These are phyloP conservation scores for Podaxis pistillaris DNA, from an alignment of 768 basidiomycete genomes.

Conservation along the genomic window DNA sequence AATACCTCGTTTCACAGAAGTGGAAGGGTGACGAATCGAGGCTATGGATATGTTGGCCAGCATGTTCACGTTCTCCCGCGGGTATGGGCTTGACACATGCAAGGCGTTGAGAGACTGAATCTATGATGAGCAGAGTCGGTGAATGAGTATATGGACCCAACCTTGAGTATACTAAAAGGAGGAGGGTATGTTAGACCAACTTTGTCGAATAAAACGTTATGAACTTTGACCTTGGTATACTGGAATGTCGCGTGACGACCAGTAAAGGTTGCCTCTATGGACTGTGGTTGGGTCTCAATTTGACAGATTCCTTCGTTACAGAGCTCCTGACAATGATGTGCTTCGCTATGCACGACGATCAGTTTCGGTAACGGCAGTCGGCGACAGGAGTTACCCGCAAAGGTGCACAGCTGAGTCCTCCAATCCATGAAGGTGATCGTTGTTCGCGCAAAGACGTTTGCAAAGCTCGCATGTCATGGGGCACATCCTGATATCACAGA, in stretches of 20 bases:
- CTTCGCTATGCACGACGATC: constrained; percentile 36
- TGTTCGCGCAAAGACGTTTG: constrained; percentile 46
- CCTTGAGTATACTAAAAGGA: too few species aligned
- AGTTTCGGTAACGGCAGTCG: neutral
- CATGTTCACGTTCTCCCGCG: constrained; percentile 38
- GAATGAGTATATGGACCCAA: too few species aligned
- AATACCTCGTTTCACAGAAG: constrained; percentile 50
- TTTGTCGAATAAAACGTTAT: neutral
- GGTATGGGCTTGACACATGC: constrained; percentile 48
- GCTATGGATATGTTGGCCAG: constrained; percentile 49
- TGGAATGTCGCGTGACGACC: constrained; percentile 61
- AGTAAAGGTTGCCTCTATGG: constrained; percentile 60
- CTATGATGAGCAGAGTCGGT: too few species aligned
- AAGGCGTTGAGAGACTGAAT: constrained; percentile 35
- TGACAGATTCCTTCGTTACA: constrained; percentile 56
- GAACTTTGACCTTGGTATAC: constrained; percentile 54
- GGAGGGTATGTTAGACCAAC: too few species aligned
- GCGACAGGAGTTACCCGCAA: constrained; percentile 44
- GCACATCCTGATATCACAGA: constrained; percentile 51
- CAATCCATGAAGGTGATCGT: constrained; percentile 54
- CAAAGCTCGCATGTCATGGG: constrained; percentile 56
- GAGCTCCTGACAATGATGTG: constrained; percentile 43
- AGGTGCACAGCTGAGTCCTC: constrained; percentile 41
- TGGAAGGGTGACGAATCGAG: constrained; percentile 45
- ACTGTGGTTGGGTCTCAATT: constrained; percentile 56